These are phyloP conservation scores for Pythium brassicae DNA, from an alignment of 352 stramenopile species.

Conservation along the genomic window DNA sequence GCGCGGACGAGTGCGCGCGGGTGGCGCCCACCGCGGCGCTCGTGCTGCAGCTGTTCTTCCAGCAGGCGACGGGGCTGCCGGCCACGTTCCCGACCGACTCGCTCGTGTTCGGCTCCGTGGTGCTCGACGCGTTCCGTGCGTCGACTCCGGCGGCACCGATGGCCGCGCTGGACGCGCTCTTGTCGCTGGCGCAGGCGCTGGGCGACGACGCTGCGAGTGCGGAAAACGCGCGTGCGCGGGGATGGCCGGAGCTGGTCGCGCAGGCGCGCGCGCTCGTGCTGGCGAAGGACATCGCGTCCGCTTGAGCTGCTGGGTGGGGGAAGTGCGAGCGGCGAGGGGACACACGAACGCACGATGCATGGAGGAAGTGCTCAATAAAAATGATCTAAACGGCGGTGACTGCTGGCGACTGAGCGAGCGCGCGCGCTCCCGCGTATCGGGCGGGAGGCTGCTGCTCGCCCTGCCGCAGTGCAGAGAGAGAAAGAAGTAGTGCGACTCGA, in stretches of 20 bases:
- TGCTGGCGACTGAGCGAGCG: too few relatives aligned
- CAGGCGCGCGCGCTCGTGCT: conserved; percentile 27
- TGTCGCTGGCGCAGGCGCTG: conserved; percentile 11
- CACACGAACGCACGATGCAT: not conserved
- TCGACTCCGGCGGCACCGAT: conserved; percentile 30
- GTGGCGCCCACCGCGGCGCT: conserved; percentile 26
- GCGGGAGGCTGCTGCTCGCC: not conserved
- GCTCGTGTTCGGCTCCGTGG: conserved; percentile 27
- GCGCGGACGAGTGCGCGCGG: conserved; percentile 18
- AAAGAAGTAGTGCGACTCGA: too few relatives aligned
- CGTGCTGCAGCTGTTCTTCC: conserved; percentile 61
- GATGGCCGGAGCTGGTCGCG: conserved; percentile 18
- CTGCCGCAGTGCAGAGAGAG: too few relatives aligned
- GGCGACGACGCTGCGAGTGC: not conserved
- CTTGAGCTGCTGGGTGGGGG: too few relatives aligned
- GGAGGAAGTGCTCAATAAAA: conserved; percentile 12
- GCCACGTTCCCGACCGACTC: conserved; percentile 37
- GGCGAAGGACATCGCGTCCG: conserved; percentile 31
- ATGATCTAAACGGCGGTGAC: conserved; percentile 2
- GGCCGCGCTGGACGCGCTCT: conserved; percentile 24
- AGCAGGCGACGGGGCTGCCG: conserved; percentile 54
- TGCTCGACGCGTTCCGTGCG: conserved; percentile 39
- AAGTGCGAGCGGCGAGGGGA: too few relatives aligned
- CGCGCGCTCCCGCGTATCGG: too few relatives aligned
- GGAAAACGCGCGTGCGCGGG: conserved; percentile 6